Evolutionary conservation across 108 stramenopile species (phyloP), one percentile per base, ranked within the genome.

Genomic region (Cyclostephanos tholiformis): DNA sequence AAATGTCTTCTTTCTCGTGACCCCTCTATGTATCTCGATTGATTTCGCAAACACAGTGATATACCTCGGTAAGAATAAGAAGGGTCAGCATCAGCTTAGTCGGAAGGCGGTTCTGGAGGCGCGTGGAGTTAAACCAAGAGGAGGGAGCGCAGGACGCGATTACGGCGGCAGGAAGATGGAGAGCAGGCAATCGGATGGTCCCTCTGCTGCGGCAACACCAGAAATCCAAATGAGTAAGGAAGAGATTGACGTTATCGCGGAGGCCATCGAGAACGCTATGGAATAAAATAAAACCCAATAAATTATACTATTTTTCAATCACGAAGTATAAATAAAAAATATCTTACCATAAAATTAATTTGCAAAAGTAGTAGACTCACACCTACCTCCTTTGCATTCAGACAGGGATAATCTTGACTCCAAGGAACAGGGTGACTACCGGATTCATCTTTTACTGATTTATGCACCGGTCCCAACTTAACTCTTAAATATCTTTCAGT

Each of bases 61-160:
- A 26, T 94, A 91, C 60, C 23, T 89, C 53, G 93, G 93, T n/a
- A 80, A 84, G 50, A 89, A 89, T 51, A 84, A 89, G 19, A 86
- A 77, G 41, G 93, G 93, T 11, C 85, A 92, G 65, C 74, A 85
- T 50, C 82, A 77, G 58, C 67, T 94, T 36, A 91, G 90, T 79
- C 84, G 93, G 50, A 94, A 91, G 75, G 79, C 73, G 23, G 57
- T 79, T 14, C 60, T 94, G 62, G 87, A 86, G 51, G 84, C 76
- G 32, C 52, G 65, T 16, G 56, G 63, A n/a, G 64, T 71, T 16
- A 59, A 55, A 26, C 17, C 27, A 13, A 70, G 72, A 68, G 79
- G 74, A 60, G 65, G 60, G 67, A 59, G 43, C 30, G 67, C 63
- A 7, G 41, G 44, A 22, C 30, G 61, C 5, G 48, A 41, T 44